Conservation (phyloP, 176 grass and related monocot genomes). For the Oryza glumipatula region DNA sequence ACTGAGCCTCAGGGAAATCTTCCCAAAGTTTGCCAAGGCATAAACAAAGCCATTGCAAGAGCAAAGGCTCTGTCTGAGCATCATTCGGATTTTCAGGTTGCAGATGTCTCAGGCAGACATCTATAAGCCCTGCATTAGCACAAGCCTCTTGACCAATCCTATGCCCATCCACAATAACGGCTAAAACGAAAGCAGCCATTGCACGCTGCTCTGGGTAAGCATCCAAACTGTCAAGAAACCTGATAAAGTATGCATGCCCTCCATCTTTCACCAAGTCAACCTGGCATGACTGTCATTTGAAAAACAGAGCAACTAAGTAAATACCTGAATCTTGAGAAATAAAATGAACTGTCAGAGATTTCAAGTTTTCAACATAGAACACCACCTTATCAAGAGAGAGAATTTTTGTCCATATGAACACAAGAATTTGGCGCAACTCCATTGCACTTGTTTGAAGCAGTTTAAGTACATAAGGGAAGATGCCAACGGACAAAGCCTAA, state of each 20-base stretch:
- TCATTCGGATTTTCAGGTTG: slow-evolving; percentile 66
- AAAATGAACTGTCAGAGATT: slow-evolving; percentile 4
- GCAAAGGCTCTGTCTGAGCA: slow-evolving; percentile 77
- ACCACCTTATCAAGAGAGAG: slow-evolving; percentile 94
- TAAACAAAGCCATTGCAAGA: slow-evolving; percentile 98
- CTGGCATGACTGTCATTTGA: slow-evolving; percentile 81
- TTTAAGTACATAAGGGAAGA: slow-evolving; percentile 97
- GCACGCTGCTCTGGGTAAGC: slow-evolving; percentile 93
- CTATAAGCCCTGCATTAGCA: slow-evolving; percentile 67
- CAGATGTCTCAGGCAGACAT: slow-evolving; percentile 86
- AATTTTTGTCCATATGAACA: slow-evolving; percentile 99
- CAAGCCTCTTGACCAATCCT: slow-evolving; percentile 88
- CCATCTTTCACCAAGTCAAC: slow-evolving; percentile 97
- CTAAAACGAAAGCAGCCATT: slow-evolving; percentile 96
- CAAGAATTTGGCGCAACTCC: slow-evolving; percentile 95
- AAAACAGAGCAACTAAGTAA: slow-evolving; percentile 11
- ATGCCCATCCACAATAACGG: slow-evolving; percentile 93
- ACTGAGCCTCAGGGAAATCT: slow-evolving; percentile 84
- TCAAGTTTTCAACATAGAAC: slow-evolving; percentile 9
- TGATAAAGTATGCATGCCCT: slow-evolving; percentile 92
- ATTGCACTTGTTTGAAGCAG: slow-evolving; percentile 92
- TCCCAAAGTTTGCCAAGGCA: slow-evolving; percentile 99
- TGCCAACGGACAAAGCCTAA: slow-evolving; percentile 94
- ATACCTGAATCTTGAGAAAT: slow-evolving; percentile 20
- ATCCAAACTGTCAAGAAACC: slow-evolving; percentile 92